phyloP scores from a whole-genome alignment of 192 early-diverging fungal species.

The Rhizophlyctis rosea region DNA sequence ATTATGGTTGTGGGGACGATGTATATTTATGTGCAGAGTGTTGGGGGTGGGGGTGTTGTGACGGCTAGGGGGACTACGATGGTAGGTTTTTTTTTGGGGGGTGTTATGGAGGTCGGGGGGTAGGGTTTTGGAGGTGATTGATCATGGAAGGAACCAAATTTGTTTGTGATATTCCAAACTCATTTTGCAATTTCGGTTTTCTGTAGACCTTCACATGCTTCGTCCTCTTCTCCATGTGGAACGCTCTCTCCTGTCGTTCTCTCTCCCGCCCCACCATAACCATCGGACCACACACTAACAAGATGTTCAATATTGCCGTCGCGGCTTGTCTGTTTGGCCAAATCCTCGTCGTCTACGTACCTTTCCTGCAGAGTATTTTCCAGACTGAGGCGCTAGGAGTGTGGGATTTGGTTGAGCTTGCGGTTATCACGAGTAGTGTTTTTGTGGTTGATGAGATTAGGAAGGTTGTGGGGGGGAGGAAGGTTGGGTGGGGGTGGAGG shows the following conservation, averaged over 20 bases:
- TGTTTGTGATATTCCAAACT: no score
- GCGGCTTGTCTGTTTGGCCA: conserved; percentile 79
- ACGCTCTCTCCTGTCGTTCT: conserved; percentile 88
- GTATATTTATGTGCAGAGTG: conserved; percentile 72
- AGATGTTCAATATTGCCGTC: conserved; percentile 84
- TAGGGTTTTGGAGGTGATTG: no score
- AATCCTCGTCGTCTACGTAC: conserved; percentile 82
- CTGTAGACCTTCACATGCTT: conserved; percentile 91
- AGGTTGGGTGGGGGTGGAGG: background rate
- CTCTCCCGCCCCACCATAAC: conserved; percentile 65
- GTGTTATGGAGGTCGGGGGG: background rate
- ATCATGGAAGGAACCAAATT: no score
- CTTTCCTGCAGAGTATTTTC: conserved; percentile 89
- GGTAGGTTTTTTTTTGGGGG: conserved; percentile 49
- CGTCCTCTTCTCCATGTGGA: conserved; percentile 96
- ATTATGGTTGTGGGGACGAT: conserved; percentile 85
- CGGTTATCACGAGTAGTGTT: conserved; percentile 68
- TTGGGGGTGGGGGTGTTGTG: conserved; percentile 57
- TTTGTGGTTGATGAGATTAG: conserved; percentile 83
- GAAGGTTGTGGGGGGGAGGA: conserved; percentile 42
- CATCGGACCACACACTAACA: conserved; percentile 83
- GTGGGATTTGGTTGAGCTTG: conserved; percentile 68
- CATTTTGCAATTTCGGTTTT: no score
- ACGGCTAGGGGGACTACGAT: conserved; percentile 82
- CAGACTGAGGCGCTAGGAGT: conserved; percentile 84